Base-by-base conservation (phyloP, 2,329 filamentous ascomycete genomes). In the Aspergillus piperis region DNA sequence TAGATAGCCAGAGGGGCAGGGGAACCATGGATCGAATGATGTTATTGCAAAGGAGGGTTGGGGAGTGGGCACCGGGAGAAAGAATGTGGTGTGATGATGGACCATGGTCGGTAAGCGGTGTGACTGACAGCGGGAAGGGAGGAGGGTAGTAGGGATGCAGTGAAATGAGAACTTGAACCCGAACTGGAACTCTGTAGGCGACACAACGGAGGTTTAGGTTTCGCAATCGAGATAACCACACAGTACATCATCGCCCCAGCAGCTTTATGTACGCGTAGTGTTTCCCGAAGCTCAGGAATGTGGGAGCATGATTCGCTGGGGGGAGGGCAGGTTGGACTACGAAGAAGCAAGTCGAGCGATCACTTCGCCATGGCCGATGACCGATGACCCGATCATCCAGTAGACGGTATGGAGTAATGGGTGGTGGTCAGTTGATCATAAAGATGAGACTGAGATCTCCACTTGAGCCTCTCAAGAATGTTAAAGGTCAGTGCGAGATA, bases 371-470 rank as follows among this genome's bases (percentile, higher is more conserved):
- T 61, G 54, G 41, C 25, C 32, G 58, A 50, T 60, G 54, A 53
- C 25, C 32, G 58, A 50, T 60, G 62, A 64, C 59, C 49, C 54
- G 55, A 61, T 57, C 57, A 59, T 51, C 42, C 39, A 30, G 32
- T 23, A 25, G 27, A 58, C 53, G 11, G 17, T 27, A 27, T 27
- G 25, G 25, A 27, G 25, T 36, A 32, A 38, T 49, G 38, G 61
- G 53, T 39, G 64, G 63, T 66, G 68, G 72, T 73, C 71, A 73
- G 60, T 64, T 64, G 66, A 63, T 61, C 47, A 30, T 58, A 62
- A 61, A 58, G 61, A 57, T 49, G 64, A 64, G 56, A 44, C 57
- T 41, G 19, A 53, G 41, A 15, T 49, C 64, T 63, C 62, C 64
- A 65, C 64, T 68, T 66, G 66, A 66, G 64, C 64, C 63, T 65